phyloP scores from a whole-genome alignment of 23 red algal genomes.

The Gracilariopsis chorda region DNA sequence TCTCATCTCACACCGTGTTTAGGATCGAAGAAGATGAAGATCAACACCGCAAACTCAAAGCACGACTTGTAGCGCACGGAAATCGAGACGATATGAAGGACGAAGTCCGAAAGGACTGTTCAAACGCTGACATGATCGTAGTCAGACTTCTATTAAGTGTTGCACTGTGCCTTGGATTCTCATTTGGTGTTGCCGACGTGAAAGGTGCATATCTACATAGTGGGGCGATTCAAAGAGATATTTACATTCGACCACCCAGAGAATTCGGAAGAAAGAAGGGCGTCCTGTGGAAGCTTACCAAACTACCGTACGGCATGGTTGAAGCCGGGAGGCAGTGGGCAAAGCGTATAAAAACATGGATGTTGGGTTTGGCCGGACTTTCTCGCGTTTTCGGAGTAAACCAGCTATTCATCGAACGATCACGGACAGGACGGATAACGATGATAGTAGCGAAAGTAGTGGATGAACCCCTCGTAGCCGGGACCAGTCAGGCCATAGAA shows the following conservation, averaged over 20 bases:
- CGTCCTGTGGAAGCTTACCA: neutral
- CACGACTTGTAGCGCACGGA: neutral
- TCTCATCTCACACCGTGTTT: neutral
- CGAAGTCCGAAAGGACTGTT: neutral
- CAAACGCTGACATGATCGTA: no score
- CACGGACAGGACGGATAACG: neutral
- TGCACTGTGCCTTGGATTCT: no score
- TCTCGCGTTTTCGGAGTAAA: neutral
- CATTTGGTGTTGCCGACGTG: no score
- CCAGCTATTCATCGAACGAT: neutral
- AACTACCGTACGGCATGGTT: no score
- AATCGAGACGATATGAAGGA: neutral
- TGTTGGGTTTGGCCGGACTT: neutral
- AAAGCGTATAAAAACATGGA: neutral
- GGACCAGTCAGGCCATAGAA: neutral
- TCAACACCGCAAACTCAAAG: neutral
- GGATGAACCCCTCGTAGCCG: neutral
- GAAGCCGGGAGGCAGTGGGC: no score
- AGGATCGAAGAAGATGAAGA: neutral
- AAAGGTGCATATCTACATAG: no score
- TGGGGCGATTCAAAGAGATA: no score
- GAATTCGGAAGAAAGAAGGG: neutral
- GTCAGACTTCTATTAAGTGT: no score
- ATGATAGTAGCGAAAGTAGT: neutral
- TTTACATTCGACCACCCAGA: neutral